phyloP scores from a whole-genome alignment of 2,329 filamentous ascomycete species.

The Pyricularia pennisetigena region DNA sequence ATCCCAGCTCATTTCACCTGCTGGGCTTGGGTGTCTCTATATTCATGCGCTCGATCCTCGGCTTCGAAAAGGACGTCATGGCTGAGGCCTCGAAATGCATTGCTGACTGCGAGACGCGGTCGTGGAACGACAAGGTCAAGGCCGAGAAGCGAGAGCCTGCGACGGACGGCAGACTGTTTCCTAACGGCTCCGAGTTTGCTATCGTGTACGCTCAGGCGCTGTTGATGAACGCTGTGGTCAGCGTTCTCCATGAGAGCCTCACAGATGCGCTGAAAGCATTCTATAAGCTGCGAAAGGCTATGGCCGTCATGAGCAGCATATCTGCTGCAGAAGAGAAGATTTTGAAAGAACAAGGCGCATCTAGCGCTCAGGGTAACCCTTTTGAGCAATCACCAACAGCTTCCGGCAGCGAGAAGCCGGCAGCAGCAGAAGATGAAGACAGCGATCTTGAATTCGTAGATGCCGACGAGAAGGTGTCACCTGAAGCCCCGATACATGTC shows the following conservation, averaged over 20 bases:
- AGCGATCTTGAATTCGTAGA: constrained; percentile 19
- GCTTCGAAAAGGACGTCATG: constrained; percentile 90
- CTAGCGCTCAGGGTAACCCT: constrained; percentile 7
- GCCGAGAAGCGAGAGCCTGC: constrained; percentile 50
- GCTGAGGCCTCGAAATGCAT: constrained; percentile 66
- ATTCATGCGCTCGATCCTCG: constrained; percentile 79
- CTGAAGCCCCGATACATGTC: background rate
- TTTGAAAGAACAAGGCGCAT: constrained; percentile 15
- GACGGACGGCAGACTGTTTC: constrained; percentile 50
- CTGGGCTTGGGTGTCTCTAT: constrained; percentile 71
- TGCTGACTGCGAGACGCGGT: constrained; percentile 63
- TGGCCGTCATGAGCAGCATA: constrained; percentile 69
- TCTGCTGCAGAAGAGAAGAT: constrained; percentile 56
- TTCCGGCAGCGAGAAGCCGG: constrained; percentile 12
- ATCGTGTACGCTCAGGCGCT: constrained; percentile 78
- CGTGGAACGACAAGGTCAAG: constrained; percentile 66
- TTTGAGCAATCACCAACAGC: constrained; percentile 8
- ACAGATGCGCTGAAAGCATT: constrained; percentile 88
- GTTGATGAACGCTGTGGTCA: constrained; percentile 81
- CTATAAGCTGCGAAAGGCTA: constrained; percentile 86
- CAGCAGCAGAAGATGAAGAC: background rate
- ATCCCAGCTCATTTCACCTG: constrained; percentile 79
- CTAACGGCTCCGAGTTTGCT: constrained; percentile 76
- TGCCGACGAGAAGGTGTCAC: constrained; percentile 37
- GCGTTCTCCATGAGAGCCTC: constrained; percentile 83